Evolutionary conservation across 306 rosid genomes (phyloP), one percentile per base, ranked within the genome.

Genomic region (Castanospermum australe): DNA sequence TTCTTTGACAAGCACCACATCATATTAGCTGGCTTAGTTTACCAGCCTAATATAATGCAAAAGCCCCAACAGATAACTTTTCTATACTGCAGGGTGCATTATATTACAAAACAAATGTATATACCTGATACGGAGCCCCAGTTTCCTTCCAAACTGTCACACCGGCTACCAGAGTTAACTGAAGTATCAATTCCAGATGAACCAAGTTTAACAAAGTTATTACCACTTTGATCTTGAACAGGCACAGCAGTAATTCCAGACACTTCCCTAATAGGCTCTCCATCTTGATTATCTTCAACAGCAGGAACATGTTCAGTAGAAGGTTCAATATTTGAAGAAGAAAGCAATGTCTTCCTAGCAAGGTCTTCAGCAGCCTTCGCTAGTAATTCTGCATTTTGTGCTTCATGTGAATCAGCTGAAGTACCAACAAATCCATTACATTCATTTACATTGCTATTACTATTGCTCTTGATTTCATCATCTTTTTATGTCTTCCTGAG

Each of bases 121-220:
- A 2, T 87, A 90, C 95, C 95, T 88, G 94, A 87, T 36, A 87
- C 80, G 56, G 91, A 88, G 38, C 95, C 92, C 88, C 91, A 86
- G 68, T 88, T 81, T 65, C 87, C 89, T 48, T 88, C 92, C 66
- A 88, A 75, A 82, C 94, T 84, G 61, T 88, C 92, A 22, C 86
- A 70, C 81, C 54, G 84, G 85, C 92, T 88, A 66, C 65, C 14
- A 1, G 86, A 67, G 63, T 87, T 86, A 61, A 83, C 87, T 39
- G 87, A 82, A 63, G 79, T 59, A 79, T 89, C 83, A 66, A 84
- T 30, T 18, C 62, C 63, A 65, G 90, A 80, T 15, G 76, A 64
- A 52, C 70, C 84, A 69, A 51, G 41, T 73, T 79, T 62, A 13
- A 54, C 73, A 42, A 60, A n/a, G 20, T 47, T 60, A 65, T 78